Evolutionary conservation across 148 eudicot genomes (phyloP).

Genomic region (Limonium bicolor): DNA sequence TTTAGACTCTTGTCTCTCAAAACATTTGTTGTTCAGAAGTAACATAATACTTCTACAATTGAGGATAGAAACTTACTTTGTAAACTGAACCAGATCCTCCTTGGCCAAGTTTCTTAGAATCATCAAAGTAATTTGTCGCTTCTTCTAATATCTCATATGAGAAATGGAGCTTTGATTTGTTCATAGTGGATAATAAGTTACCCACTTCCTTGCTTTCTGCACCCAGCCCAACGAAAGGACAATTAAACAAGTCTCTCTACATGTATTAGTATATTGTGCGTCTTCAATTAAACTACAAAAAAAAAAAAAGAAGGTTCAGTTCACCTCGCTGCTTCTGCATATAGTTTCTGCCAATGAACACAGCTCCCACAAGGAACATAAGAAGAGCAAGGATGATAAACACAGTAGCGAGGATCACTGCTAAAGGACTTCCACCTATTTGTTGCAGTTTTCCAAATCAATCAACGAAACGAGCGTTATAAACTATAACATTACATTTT

Average conservation of each 20-base stretch:
- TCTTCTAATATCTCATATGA: slow-evolving; percentile 24
- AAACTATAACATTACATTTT: too few species aligned
- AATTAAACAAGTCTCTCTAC: not conserved
- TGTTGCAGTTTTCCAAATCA: not conserved
- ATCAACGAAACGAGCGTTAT: not conserved
- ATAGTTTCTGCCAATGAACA: slow-evolving; percentile 12
- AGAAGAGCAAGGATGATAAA: slow-evolving; percentile 12
- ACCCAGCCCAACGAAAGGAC: not conserved
- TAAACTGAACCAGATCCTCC: slow-evolving; percentile 54
- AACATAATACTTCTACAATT: too few species aligned
- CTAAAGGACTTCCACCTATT: slow-evolving; percentile 12
- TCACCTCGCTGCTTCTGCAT: slow-evolving; percentile 17
- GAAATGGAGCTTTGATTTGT: slow-evolving; percentile 22
- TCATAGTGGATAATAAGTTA: slow-evolving; percentile 9
- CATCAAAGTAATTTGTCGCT: slow-evolving; percentile 32
- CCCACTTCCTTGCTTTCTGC: slow-evolving; percentile 35
- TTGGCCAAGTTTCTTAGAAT: slow-evolving; percentile 37
- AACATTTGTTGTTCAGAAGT: too few species aligned
- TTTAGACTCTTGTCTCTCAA: too few species aligned
- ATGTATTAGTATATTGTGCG: not conserved
- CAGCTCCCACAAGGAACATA: slow-evolving; percentile 10
- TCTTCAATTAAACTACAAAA: not conserved
- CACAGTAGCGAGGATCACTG: slow-evolving; percentile 18
- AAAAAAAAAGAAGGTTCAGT: not conserved
- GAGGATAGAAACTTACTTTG: slow-evolving; percentile 8